Conservation (phyloP, 2,329 filamentous ascomycete species). For the Pseudogymnoascus sp. region DNA sequence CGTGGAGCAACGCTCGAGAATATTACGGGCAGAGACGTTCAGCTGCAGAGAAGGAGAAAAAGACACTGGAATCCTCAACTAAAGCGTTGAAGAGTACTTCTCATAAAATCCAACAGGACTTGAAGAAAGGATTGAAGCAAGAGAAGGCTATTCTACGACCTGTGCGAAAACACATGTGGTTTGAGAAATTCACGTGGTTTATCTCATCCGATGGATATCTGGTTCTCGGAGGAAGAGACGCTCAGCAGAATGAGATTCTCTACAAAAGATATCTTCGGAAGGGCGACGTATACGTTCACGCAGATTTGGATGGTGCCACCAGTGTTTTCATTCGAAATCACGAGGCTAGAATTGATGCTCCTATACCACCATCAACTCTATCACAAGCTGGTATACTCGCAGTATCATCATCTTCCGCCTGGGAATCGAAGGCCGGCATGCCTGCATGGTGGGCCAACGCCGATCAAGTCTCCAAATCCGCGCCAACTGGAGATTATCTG, state of each 20-base stretch:
- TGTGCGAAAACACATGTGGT: slow-evolving; percentile 82
- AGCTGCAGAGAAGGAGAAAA: slow-evolving; percentile 79
- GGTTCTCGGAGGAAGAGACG: slow-evolving; percentile 80
- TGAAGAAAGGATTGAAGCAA: slow-evolving; percentile 82
- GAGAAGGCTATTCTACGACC: slow-evolving; percentile 83
- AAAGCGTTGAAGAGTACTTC: slow-evolving; percentile 84
- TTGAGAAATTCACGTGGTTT: slow-evolving; percentile 95
- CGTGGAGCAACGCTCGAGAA: slow-evolving; percentile 82
- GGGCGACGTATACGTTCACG: slow-evolving; percentile 87
- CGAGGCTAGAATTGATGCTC: slow-evolving; percentile 65
- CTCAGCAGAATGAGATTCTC: slow-evolving; percentile 84
- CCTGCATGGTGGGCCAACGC: slow-evolving; percentile 92
- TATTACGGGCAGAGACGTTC: slow-evolving; percentile 87
- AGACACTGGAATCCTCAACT: slow-evolving; percentile 72
- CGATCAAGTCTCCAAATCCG: slow-evolving; percentile 83
- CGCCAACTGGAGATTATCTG: slow-evolving; percentile 71
- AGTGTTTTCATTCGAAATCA: slow-evolving; percentile 90
- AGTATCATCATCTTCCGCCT: slow-evolving; percentile 79
- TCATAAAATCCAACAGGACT: slow-evolving; percentile 75
- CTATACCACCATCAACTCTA: slow-evolving; percentile 84
- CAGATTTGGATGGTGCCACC: slow-evolving; percentile 76
- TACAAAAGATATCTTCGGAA: slow-evolving; percentile 80
- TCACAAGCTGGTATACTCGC: slow-evolving; percentile 81
- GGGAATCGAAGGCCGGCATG: slow-evolving; percentile 96
- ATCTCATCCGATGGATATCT: slow-evolving; percentile 93